These are phyloP conservation scores for Spergularia marina DNA, from an alignment of 148 eudicot genomes.

Conservation along the genomic window DNA sequence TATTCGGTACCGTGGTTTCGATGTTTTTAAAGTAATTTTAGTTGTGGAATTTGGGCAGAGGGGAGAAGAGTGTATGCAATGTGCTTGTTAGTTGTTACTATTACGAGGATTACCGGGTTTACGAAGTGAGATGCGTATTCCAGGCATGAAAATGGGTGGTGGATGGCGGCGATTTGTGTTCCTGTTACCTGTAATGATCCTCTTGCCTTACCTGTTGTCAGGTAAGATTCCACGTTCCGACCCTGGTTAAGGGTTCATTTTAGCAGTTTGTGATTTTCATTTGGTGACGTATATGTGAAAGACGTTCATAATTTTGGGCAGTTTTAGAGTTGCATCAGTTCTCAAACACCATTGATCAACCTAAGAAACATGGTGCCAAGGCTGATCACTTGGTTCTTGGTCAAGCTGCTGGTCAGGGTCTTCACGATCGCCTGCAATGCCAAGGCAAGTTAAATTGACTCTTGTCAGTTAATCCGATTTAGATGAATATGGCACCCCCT, in stretches of 20 bases:
- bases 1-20: no score
- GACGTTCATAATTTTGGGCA: constrained; percentile 18
- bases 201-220: constrained; percentile 55
- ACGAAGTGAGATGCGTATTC: constrained; percentile 6
- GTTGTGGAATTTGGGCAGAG: constrained; percentile 10
- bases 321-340: constrained; percentile 61
- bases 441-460: constrained; percentile 41
- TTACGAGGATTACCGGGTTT: constrained; percentile 13
- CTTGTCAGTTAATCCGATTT: neutral
- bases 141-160: constrained; percentile 47
- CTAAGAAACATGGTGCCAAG: constrained; percentile 40
- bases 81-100: neutral
- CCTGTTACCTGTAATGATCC: constrained; percentile 55
- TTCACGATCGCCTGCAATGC: constrained; percentile 81
- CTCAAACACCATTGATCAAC: constrained; percentile 29
- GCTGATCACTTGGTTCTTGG: constrained; percentile 78
- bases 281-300: neutral
- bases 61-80: constrained; percentile 5
- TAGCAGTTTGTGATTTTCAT: neutral
- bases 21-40: neutral
- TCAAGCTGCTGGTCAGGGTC: constrained; percentile 85
- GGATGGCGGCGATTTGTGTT: constrained; percentile 65
- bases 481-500: no score
- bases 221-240: constrained; percentile 35
- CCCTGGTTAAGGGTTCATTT: neutral